Conservation (phyloP, 441 rosid species). For the Manihot esculenta region DNA sequence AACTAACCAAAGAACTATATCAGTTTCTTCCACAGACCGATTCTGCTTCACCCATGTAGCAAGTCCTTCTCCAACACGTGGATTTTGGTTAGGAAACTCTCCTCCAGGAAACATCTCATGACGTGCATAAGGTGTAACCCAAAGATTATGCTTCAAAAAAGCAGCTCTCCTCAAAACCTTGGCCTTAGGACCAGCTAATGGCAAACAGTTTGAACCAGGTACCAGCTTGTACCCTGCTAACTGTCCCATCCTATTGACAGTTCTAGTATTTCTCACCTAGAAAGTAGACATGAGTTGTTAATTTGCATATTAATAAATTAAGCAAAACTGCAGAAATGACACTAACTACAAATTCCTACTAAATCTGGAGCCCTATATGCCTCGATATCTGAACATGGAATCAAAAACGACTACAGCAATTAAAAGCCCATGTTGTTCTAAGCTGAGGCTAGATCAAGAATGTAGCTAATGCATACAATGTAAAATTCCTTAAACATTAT, state of each 20-base stretch:
- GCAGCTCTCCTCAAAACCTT: slow-evolving; percentile 80
- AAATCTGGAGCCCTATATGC: background rate
- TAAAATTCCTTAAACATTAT: background rate
- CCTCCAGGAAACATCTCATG: slow-evolving; percentile 83
- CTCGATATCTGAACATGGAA: background rate
- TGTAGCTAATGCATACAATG: background rate
- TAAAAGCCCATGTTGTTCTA: background rate
- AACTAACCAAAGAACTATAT: slow-evolving; percentile 73
- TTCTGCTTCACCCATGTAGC: slow-evolving; percentile 81
- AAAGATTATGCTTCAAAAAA: slow-evolving; percentile 74
- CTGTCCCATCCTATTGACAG: slow-evolving; percentile 81
- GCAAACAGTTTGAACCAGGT: slow-evolving; percentile 83
- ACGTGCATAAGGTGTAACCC: slow-evolving; percentile 69
- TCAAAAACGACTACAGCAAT: too few species aligned
- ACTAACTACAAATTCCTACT: background rate
- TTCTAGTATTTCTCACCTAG: slow-evolving; percentile 84
- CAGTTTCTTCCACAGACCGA: slow-evolving; percentile 72
- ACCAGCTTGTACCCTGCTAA: slow-evolving; percentile 78
- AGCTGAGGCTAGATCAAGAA: background rate
- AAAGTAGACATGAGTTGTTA: slow-evolving; percentile 14
- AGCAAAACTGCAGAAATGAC: background rate
- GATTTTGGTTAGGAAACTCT: slow-evolving; percentile 87
- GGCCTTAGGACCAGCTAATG: slow-evolving; percentile 76
- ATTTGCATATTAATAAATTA: background rate
- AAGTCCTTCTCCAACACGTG: slow-evolving; percentile 79